Conservation (phyloP, 116 monocot genomes). For the Posidonia oceanica region DNA sequence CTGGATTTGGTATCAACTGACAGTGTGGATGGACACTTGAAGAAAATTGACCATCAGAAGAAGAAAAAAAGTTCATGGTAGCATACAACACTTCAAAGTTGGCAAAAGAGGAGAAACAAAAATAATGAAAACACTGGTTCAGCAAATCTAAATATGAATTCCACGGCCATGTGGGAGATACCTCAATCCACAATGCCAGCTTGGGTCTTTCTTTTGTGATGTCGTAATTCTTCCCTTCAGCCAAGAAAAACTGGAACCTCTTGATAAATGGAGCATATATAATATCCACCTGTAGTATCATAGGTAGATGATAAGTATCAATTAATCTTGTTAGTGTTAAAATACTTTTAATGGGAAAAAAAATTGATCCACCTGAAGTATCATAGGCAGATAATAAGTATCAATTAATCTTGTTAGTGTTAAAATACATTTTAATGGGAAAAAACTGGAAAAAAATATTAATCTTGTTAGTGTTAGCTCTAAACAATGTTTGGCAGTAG, state of each 20-base stretch:
- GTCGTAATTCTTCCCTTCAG: constrained; percentile 50
- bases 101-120: too few relatives aligned
- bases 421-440: neutral
- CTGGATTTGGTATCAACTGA: too few relatives aligned
- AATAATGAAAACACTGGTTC: too few relatives aligned
- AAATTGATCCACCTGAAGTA: neutral
- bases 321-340: neutral
- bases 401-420: neutral
- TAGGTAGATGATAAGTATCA: neutral
- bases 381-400: neutral
- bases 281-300: constrained; percentile 44
- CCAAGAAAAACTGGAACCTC: constrained; percentile 35
- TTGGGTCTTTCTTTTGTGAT: constrained; percentile 65
- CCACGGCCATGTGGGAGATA: constrained; percentile 5
- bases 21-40: too few relatives aligned
- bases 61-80: too few relatives aligned
- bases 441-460: neutral
- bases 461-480: neutral
- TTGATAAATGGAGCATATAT: constrained; percentile 76
- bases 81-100: too few relatives aligned
- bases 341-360: neutral
- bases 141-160: too few relatives aligned
- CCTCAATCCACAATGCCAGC: constrained; percentile 57
- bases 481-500: too few relatives aligned
- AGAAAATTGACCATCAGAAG: too few relatives aligned